Conservation (phyloP, 2,329 filamentous ascomycete species). For the Aspergillus transmontanensis region DNA sequence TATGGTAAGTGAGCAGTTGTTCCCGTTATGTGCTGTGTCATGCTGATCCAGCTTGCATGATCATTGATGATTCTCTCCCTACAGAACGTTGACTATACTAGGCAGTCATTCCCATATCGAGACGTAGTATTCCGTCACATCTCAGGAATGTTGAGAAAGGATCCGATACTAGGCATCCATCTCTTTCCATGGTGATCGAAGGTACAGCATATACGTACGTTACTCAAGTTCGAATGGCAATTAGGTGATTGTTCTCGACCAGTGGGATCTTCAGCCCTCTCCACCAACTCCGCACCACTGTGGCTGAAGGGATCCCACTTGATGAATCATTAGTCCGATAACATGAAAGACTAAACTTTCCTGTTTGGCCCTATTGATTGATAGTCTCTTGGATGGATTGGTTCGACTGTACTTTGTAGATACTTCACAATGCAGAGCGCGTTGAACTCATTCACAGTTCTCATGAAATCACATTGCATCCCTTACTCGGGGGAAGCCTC, state of each 20-base stretch:
- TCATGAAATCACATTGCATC: background rate
- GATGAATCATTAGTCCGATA: background rate
- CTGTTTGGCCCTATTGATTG: background rate
- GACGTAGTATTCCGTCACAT: background rate
- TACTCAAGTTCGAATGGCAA: background rate
- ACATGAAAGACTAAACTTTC: background rate
- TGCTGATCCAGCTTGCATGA: background rate
- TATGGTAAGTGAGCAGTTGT: background rate
- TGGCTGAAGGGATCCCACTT: background rate
- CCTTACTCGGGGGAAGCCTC: background rate
- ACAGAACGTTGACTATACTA: background rate
- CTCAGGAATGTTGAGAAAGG: background rate
- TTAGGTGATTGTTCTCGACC: background rate
- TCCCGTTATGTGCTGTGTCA: background rate
- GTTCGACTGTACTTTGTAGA: background rate
- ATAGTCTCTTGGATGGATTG: background rate
- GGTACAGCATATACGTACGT: background rate
- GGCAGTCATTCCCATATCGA: background rate
- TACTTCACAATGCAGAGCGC: background rate
- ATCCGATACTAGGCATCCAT: background rate
- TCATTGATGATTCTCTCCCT: background rate
- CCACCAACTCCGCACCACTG: background rate
- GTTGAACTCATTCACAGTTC: background rate
- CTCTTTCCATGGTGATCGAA: background rate
- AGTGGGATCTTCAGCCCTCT: background rate